Percentiles rank a stretch among this genome's conserved stretches.
Conservation (phyloP, 139 green algal genomes). For the Chlorella sorokiniana region DNA sequence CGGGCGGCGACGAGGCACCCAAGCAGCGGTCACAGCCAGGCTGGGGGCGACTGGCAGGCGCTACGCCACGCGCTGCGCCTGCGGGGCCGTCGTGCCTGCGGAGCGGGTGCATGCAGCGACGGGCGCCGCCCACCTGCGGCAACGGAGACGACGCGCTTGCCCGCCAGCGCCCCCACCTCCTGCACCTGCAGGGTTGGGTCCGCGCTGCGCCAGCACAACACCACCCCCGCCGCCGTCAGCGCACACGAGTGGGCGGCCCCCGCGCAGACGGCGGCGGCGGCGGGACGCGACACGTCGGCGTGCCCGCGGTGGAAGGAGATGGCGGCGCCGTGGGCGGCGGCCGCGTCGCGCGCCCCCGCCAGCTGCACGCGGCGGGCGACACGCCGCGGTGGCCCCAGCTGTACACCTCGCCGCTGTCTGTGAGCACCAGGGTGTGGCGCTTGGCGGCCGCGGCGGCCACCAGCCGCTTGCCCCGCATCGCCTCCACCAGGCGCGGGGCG, state of each 20-base stretch:
- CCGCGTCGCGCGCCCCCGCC: conserved; percentile 40
- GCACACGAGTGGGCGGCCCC: conserved; percentile 70
- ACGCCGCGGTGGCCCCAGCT: conserved; percentile 86
- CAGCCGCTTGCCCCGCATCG: conserved; percentile 73
- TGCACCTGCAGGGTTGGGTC: conserved; percentile 60
- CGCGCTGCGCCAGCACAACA: conserved; percentile 74
- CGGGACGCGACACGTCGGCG: conserved; percentile 65
- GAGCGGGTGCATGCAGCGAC: conserved; percentile 18
- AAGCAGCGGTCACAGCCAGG: conserved; percentile 34
- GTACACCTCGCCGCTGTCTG: conserved; percentile 76
- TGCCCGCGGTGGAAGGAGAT: conserved; percentile 77
- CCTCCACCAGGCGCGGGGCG: conserved; percentile 78
- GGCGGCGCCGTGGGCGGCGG: not conserved
- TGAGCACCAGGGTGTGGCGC: conserved; percentile 86
- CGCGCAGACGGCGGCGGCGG: conserved; percentile 66
- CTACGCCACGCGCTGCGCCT: too few species aligned
- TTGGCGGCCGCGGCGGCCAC: conserved; percentile 79
- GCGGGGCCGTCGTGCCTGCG: too few species aligned
- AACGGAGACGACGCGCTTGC: conserved; percentile 60
- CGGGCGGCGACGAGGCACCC: not conserved
- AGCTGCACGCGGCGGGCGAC: conserved; percentile 68
- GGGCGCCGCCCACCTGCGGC: conserved; percentile 82
- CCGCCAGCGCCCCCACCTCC: conserved; percentile 73
- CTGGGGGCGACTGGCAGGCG: too few species aligned
- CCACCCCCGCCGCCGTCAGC: conserved; percentile 67